A percentile compares a stretch with the other conserved stretches of the same genome.
These are phyloP conservation scores for Fomitopsis pinicola DNA, from an alignment of 1,284 basidiomycete genomes.

Conservation along the genomic window DNA sequence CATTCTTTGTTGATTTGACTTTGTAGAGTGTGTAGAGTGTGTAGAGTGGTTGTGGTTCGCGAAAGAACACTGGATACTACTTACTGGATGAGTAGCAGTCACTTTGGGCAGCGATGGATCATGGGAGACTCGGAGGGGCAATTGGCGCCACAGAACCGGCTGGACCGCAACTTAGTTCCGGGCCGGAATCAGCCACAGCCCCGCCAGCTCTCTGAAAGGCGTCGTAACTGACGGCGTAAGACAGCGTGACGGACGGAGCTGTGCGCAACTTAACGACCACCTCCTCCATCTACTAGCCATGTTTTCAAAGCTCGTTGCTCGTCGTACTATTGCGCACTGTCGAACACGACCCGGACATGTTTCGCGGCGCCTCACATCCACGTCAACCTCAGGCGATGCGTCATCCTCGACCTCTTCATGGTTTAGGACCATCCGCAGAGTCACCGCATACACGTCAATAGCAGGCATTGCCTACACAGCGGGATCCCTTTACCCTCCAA, in stretches of 20 bases:
- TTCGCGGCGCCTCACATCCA: slow-evolving; percentile 14
- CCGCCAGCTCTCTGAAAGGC: neutral
- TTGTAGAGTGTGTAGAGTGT: no score
- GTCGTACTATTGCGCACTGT: neutral
- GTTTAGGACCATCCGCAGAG: slow-evolving; percentile 13
- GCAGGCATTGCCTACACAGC: slow-evolving; percentile 38
- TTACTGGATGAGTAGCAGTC: no score
- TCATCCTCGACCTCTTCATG: slow-evolving; percentile 9
- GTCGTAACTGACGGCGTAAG: neutral
- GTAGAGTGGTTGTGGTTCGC: no score
- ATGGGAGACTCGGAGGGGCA: no score
- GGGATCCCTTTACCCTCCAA: slow-evolving; percentile 64
- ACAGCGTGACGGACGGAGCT: neutral
- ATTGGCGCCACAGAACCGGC: neutral
- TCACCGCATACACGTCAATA: slow-evolving; percentile 16
- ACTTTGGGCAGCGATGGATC: no score
- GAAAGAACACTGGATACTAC: no score
- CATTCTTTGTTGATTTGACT: no score
- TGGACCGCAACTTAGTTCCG: neutral
- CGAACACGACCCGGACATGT: neutral
- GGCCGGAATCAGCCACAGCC: neutral
- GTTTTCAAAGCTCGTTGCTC: neutral
- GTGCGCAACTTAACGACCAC: neutral
- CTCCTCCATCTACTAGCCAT: neutral
- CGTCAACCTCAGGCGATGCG: slow-evolving; percentile 16